Evolutionary conservation across 257 asterid genomes (phyloP).

Genomic region (Solanum dulcamara): DNA sequence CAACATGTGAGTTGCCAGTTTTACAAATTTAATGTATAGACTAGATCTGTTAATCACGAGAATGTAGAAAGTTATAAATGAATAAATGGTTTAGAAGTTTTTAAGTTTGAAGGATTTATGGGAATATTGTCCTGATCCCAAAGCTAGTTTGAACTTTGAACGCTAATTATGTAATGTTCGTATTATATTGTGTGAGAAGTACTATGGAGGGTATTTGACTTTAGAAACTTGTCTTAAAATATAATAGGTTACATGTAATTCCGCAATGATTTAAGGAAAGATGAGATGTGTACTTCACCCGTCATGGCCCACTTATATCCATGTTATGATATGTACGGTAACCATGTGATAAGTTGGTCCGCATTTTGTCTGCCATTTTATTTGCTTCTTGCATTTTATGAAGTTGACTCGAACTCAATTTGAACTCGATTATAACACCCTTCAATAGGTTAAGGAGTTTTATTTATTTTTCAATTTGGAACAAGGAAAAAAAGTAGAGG

Average conservation of each 20-base stretch:
- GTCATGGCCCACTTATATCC: neutral
- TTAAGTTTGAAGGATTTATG: neutral
- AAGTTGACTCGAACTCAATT: neutral
- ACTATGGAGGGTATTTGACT: neutral
- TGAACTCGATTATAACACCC: neutral
- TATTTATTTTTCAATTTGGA: too few species aligned
- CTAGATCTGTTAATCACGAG: neutral
- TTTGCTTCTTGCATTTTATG: neutral
- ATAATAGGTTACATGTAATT: neutral
- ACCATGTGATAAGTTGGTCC: neutral
- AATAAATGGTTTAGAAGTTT: neutral
- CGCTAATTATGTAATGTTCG: neutral
- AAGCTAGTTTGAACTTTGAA: neutral
- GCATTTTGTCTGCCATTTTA: neutral
- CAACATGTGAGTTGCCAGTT: constrained; percentile 16
- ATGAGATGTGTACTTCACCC: neutral
- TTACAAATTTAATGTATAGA: neutral
- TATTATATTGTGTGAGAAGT: neutral
- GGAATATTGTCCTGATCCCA: neutral
- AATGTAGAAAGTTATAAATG: neutral
- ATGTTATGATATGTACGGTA: neutral
- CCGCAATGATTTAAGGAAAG: neutral
- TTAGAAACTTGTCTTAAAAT: neutral
- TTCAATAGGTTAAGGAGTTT: too few species aligned
- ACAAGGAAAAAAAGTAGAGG: too few species aligned